Conservation (phyloP, 129 eudicot species). For the Tanacetum coccineum region DNA sequence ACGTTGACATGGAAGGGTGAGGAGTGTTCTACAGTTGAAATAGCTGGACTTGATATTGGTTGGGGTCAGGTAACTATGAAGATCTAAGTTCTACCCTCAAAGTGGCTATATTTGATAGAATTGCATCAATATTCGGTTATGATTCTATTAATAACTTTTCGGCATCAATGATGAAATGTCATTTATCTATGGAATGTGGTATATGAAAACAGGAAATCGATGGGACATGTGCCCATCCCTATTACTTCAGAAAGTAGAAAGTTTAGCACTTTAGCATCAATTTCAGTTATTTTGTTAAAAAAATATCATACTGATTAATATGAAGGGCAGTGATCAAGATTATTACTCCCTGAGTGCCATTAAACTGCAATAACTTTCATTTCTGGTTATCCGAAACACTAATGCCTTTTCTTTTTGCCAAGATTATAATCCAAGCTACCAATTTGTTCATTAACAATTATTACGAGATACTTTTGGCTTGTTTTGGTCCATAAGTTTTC, state of each 20-base stretch:
- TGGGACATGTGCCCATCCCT: neutral
- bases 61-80: slow-evolving; percentile 82
- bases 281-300: too few relatives aligned
- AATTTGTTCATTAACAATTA: too few relatives aligned
- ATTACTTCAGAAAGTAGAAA: neutral
- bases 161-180: neutral
- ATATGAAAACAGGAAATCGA: neutral
- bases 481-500: too few relatives aligned
- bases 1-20: slow-evolving; percentile 60
- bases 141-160: neutral
- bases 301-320: too few relatives aligned
- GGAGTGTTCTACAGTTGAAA: slow-evolving; percentile 56
- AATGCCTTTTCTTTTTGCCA: too few relatives aligned
- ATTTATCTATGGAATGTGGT: neutral
- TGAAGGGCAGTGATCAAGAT: too few relatives aligned
- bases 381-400: too few relatives aligned
- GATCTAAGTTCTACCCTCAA: slow-evolving; percentile 7
- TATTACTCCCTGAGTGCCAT: too few relatives aligned
- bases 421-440: too few relatives aligned
- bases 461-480: too few relatives aligned
- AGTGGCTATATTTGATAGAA: neutral
- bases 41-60: slow-evolving; percentile 93
- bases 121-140: neutral
- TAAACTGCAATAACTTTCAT: too few relatives aligned
- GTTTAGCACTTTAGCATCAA: too few relatives aligned